These are phyloP conservation scores for Fusarium haematococcum DNA, from an alignment of 2,329 filamentous ascomycete genomes.

Conservation along the genomic window DNA sequence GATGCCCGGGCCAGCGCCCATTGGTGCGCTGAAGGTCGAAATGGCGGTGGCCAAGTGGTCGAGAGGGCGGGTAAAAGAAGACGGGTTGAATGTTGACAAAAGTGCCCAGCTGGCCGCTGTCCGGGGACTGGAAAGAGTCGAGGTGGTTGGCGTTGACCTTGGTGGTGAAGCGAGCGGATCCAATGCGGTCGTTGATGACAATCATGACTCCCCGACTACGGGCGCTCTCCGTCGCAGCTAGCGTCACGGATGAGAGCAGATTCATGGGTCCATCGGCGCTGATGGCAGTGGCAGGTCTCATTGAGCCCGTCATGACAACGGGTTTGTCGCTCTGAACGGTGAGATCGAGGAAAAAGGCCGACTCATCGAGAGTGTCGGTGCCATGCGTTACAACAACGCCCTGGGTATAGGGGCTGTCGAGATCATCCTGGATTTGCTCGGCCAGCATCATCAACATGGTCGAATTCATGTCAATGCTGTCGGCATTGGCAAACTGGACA, in stretches of 20 bases:
- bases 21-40: conserved; percentile 51
- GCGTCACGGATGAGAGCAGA: conserved; percentile 68
- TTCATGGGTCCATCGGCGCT: conserved; percentile 74
- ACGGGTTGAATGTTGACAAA: conserved; percentile 69
- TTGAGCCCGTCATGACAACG: conserved; percentile 70
- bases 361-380: conserved; percentile 74
- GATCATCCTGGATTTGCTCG: conserved; percentile 60
- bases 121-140: conserved; percentile 70
- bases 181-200: conserved; percentile 72
- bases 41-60: conserved; percentile 59
- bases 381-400: conserved; percentile 73
- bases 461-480: conserved; percentile 60
- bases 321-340: conserved; percentile 69
- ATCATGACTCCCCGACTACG: conserved; percentile 67
- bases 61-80: conserved; percentile 68
- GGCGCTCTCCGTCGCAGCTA: conserved; percentile 61
- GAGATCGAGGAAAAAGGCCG: conserved; percentile 71
- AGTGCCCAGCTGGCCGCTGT: conserved; percentile 68
- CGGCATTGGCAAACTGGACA: conserved; percentile 64
- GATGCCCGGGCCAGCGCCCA: conserved; percentile 18
- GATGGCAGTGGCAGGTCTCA: conserved; percentile 72
- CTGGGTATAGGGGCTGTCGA: conserved; percentile 55
- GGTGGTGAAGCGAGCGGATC: conserved; percentile 66
- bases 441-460: conserved; percentile 61
- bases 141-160: conserved; percentile 73